Conservation (phyloP, 768 basidiomycete species). For the Lactarius akahatsu region DNA sequence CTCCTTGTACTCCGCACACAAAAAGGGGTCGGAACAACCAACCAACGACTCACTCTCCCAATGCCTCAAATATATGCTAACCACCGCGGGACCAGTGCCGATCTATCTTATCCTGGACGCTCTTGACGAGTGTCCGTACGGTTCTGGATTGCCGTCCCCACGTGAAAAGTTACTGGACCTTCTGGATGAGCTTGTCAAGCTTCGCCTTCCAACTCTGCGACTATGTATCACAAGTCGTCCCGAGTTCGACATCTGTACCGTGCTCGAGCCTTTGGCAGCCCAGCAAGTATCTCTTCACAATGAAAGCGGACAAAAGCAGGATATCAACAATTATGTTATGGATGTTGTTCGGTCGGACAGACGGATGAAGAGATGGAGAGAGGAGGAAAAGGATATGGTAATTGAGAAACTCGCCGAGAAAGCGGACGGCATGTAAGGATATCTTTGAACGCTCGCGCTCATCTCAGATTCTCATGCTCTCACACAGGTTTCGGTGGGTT, state of each 20-base stretch:
- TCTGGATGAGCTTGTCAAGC: neutral
- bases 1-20: neutral
- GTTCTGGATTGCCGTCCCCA: neutral
- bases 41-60: neutral
- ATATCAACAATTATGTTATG: neutral
- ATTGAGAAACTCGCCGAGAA: neutral
- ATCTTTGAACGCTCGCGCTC: neutral
- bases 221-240: neutral
- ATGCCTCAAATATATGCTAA: neutral
- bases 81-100: neutral
- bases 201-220: neutral
- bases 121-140: slow-evolving; percentile 2
- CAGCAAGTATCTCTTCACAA: neutral
- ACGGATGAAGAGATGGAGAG: neutral
- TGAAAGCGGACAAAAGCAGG: neutral
- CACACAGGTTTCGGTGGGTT: slow-evolving; percentile 10
- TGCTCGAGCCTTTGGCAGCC: neutral
- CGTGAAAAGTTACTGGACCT: neutral
- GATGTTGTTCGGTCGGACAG: neutral
- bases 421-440: neutral
- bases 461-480: neutral
- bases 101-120: neutral
- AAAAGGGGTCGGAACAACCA: neutral
- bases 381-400: neutral
- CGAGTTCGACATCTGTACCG: neutral